Conservation (phyloP, 2,329 filamentous ascomycete genomes). For the Colletotrichum echinochloae region DNA sequence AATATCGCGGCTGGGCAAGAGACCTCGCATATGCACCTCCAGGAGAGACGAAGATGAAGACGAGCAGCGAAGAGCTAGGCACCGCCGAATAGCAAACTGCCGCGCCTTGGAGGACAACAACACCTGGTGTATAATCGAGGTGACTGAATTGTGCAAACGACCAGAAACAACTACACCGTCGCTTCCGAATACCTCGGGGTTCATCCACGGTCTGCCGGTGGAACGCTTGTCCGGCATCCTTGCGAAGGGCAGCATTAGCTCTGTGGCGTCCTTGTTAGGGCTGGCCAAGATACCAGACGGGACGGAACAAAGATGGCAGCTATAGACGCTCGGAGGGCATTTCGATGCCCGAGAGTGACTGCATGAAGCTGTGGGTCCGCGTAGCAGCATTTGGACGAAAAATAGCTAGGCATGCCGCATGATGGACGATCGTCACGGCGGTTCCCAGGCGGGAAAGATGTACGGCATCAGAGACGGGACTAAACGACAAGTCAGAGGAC, state of each 20-base stretch:
- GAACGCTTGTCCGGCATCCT: slow-evolving; percentile 4
- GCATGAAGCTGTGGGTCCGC: slow-evolving; percentile 7
- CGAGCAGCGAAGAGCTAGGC: not conserved
- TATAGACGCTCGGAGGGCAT: slow-evolving; percentile 1
- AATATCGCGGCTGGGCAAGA: not conserved
- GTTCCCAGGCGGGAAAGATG: slow-evolving; percentile 1
- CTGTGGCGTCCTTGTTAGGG: not conserved
- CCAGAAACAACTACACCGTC: slow-evolving; percentile 7
- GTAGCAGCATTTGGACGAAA: slow-evolving; percentile 36
- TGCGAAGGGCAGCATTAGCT: slow-evolving; percentile 8
- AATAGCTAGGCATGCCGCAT: slow-evolving; percentile 23
- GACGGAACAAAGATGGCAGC: slow-evolving; percentile 33
- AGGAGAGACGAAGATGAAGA: not conserved
- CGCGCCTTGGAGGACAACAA: not conserved
- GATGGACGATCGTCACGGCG: slow-evolving; percentile 20
- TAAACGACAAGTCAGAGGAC: not conserved
- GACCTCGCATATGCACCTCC: slow-evolving; percentile 10
- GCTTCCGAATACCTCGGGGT: slow-evolving; percentile 7
- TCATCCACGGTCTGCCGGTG: slow-evolving; percentile 8
- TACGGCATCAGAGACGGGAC: slow-evolving; percentile 5
- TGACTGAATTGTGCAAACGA: not conserved
- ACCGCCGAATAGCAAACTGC: not conserved
- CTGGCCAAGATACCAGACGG: slow-evolving; percentile 1
- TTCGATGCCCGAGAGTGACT: slow-evolving; percentile 15
- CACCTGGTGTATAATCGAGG: not conserved